Conservation (phyloP, 2,329 filamentous ascomycete species). For the Raffaelea arxii region DNA sequence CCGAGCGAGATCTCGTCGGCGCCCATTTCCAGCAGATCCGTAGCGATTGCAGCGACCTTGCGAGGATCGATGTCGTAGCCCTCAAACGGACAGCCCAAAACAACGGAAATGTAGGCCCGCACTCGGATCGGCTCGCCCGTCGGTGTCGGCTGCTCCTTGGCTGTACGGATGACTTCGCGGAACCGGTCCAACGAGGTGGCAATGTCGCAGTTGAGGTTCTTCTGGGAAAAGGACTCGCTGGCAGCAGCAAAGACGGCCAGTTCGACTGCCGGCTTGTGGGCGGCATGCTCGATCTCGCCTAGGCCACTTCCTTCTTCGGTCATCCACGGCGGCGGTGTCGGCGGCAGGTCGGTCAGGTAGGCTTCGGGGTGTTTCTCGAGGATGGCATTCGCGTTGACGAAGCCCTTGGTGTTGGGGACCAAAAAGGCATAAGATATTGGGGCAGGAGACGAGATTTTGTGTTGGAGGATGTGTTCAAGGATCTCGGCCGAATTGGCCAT, state of each 20-base stretch:
- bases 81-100: slow-evolving; percentile 70
- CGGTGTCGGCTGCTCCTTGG: slow-evolving; percentile 45
- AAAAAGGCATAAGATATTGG: slow-evolving; percentile 72
- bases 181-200: slow-evolving; percentile 63
- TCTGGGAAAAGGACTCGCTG: slow-evolving; percentile 69
- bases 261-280: slow-evolving; percentile 27
- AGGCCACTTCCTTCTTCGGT: slow-evolving; percentile 10
- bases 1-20: slow-evolving; percentile 86
- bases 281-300: slow-evolving; percentile 4
- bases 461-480: slow-evolving; percentile 55
- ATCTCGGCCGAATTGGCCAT: slow-evolving; percentile 74
- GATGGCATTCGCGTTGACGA: slow-evolving; percentile 51
- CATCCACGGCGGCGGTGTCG: slow-evolving; percentile 17
- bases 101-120: slow-evolving; percentile 71
- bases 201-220: slow-evolving; percentile 76
- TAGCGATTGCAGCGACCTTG: slow-evolving; percentile 56
- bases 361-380: slow-evolving; percentile 40
- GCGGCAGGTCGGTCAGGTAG: slow-evolving; percentile 41
- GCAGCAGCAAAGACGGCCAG: slow-evolving; percentile 58
- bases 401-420: slow-evolving; percentile 65
- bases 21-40: slow-evolving; percentile 68
- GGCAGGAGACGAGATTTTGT: slow-evolving; percentile 40
- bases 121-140: slow-evolving; percentile 46
- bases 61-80: slow-evolving; percentile 54
- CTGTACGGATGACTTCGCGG: slow-evolving; percentile 57